Conservation (phyloP, 1,284 basidiomycete species). For the Moniliella sp. region DNA sequence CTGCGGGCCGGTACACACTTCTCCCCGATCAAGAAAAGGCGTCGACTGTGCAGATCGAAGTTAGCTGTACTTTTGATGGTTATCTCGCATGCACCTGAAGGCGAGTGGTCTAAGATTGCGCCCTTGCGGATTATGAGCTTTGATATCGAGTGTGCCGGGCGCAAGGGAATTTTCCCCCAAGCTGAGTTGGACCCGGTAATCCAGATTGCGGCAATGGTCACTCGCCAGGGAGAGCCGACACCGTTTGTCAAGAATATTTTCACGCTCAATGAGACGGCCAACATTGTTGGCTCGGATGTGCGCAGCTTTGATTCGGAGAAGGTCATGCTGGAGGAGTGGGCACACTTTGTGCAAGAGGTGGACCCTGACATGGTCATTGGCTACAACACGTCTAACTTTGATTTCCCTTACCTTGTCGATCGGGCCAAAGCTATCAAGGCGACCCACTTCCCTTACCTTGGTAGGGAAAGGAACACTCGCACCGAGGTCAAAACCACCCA, state of each 20-base stretch:
- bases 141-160: slow-evolving; percentile 33
- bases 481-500: slow-evolving; percentile 32
- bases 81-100: slow-evolving; percentile 22
- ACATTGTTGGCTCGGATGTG: slow-evolving; percentile 31
- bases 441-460: slow-evolving; percentile 25
- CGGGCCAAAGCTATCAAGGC: slow-evolving; percentile 28
- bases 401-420: slow-evolving; percentile 32
- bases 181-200: slow-evolving; percentile 28
- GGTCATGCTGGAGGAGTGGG: slow-evolving; percentile 28
- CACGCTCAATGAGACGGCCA: slow-evolving; percentile 28
- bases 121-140: slow-evolving; percentile 31
- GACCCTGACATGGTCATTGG: slow-evolving; percentile 32
- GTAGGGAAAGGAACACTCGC: slow-evolving; percentile 20
- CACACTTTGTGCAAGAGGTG: slow-evolving; percentile 25
- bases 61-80: slow-evolving; percentile 15
- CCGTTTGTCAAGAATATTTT: slow-evolving; percentile 33
- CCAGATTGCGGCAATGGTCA: slow-evolving; percentile 33
- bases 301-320: slow-evolving; percentile 23
- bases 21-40: slow-evolving; percentile 11
- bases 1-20: slow-evolving; percentile 20
- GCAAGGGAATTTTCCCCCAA: slow-evolving; percentile 32
- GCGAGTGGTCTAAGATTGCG: slow-evolving; percentile 28
- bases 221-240: slow-evolving; percentile 26
- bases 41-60: slow-evolving; percentile 29
- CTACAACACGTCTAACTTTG: slow-evolving; percentile 33